These are phyloP conservation scores for Zygotorulaspora sp. DNA, from an alignment of 805 yeast genomes.

Conservation along the genomic window DNA sequence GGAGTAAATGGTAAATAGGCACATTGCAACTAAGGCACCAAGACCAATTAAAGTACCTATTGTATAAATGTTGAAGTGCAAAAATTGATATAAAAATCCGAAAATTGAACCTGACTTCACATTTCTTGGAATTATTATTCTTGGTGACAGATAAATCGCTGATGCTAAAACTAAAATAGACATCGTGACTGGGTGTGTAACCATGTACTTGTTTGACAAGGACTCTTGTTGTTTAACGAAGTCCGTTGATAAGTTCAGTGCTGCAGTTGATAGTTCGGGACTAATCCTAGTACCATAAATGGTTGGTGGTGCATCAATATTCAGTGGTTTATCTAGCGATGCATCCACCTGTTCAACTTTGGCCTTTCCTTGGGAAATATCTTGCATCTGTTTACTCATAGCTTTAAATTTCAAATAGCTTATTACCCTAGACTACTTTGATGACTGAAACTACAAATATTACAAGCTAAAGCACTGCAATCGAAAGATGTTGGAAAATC, in stretches of 20 bases:
- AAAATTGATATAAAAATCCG: conserved; percentile 23
- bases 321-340: conserved; percentile 52
- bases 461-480: too few relatives aligned
- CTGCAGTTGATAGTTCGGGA: conserved; percentile 58
- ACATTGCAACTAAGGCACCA: conserved; percentile 24
- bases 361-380: conserved; percentile 4
- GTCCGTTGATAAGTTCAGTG: conserved; percentile 61
- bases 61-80: conserved; percentile 20
- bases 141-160: conserved; percentile 21
- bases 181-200: conserved; percentile 45
- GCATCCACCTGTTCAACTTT: conserved; percentile 44
- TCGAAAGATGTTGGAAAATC: too few relatives aligned
- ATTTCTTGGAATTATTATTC: conserved; percentile 20
- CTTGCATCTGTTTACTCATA: conserved; percentile 2
- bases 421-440: too few relatives aligned
- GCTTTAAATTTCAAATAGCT: too few relatives aligned
- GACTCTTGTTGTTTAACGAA: conserved; percentile 46
- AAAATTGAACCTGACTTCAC: conserved; percentile 18
- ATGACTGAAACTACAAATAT: too few relatives aligned
- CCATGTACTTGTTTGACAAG: conserved; percentile 41
- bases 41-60: conserved; percentile 18
- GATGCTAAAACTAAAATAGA: conserved; percentile 21
- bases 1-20: conserved; percentile 40
- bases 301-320: conserved; percentile 47
- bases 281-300: conserved; percentile 46